These are phyloP conservation scores for Neonectria coccinea DNA, from an alignment of 2,329 filamentous ascomycete genomes.

Conservation along the genomic window DNA sequence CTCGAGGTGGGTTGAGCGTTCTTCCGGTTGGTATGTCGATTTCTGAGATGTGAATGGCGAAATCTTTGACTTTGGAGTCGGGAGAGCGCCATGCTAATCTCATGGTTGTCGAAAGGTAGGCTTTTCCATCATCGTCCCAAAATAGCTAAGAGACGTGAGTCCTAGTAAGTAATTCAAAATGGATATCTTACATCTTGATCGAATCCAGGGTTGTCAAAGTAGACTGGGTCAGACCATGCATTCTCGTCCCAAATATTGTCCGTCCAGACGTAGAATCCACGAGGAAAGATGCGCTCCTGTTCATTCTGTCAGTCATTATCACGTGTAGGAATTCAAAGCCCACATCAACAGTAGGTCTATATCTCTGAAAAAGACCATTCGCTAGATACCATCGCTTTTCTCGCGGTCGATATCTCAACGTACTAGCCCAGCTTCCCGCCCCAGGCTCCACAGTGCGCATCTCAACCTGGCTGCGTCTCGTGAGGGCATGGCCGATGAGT, in stretches of 20 bases:
- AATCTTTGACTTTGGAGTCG: conserved; percentile 60
- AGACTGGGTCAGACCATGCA: conserved; percentile 65
- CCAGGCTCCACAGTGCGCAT: conserved; percentile 64
- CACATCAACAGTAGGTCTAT: conserved; percentile 53
- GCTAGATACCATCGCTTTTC: conserved; percentile 60
- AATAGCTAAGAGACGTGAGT: conserved; percentile 49
- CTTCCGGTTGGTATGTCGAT: conserved; percentile 57
- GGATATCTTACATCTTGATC: conserved; percentile 57
- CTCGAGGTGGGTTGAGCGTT: conserved; percentile 51
- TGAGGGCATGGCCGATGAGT: conserved; percentile 65
- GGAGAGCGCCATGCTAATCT: conserved; percentile 52
- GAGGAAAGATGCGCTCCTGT: conserved; percentile 59
- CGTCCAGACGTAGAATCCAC: conserved; percentile 66
- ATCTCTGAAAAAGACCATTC: conserved; percentile 58
- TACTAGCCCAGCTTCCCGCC: conserved; percentile 62
- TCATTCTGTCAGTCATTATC: background rate
- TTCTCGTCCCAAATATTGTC: conserved; percentile 63
- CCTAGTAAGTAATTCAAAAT: background rate
- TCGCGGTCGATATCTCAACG: conserved; percentile 56
- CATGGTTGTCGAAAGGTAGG: conserved; percentile 61
- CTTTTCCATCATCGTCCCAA: conserved; percentile 62
- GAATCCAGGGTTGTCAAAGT: conserved; percentile 65
- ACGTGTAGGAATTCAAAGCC: background rate
- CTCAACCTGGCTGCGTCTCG: conserved; percentile 62
- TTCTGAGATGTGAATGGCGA: conserved; percentile 61